These are phyloP conservation scores for Mallotus japonicus DNA, from an alignment of 441 rosid species.

Conservation along the genomic window DNA sequence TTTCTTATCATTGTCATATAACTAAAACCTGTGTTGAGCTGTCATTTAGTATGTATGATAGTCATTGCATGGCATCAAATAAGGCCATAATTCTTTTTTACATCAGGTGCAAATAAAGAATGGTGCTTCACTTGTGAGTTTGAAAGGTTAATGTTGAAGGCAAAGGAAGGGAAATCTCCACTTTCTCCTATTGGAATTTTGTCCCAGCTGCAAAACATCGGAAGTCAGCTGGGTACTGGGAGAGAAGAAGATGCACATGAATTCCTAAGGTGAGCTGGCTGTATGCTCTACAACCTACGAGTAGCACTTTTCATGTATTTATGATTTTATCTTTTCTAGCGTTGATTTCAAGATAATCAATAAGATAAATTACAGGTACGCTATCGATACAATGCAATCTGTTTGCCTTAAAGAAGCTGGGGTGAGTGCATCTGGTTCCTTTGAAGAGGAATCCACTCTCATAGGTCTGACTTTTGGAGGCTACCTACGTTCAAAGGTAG, in stretches of 20 bases:
- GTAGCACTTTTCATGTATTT: conserved; percentile 14
- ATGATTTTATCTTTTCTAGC: conserved; percentile 1
- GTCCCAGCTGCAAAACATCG: conserved; percentile 65
- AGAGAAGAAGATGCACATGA: conserved; percentile 99
- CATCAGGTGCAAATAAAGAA: conserved; percentile 61
- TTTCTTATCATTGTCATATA: conserved; percentile 20
- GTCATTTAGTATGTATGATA: conserved; percentile 5
- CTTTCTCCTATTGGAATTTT: conserved; percentile 67
- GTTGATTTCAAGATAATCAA: conserved; percentile 6
- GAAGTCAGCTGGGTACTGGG: conserved; percentile 78
- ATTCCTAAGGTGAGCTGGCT: conserved; percentile 63
- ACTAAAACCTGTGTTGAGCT: conserved; percentile 11
- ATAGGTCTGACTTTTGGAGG: conserved; percentile 93
- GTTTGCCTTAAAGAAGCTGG: conserved; percentile 70
- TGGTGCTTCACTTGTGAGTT: conserved; percentile 95
- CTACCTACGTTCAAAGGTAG: conserved; percentile 87
- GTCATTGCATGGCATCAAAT: conserved; percentile 9
- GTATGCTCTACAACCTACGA: neutral
- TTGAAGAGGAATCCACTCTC: conserved; percentile 76
- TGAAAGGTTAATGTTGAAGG: conserved; percentile 65
- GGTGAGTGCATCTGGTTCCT: conserved; percentile 37
- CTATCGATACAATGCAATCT: conserved; percentile 89
- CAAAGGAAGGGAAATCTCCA: conserved; percentile 63
- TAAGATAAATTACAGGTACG: conserved; percentile 55
- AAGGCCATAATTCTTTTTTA: conserved; percentile 19